Evolutionary conservation across 495 filamentous ascomycete genomes (phyloP).

Genomic region (Penicillium canescens): DNA sequence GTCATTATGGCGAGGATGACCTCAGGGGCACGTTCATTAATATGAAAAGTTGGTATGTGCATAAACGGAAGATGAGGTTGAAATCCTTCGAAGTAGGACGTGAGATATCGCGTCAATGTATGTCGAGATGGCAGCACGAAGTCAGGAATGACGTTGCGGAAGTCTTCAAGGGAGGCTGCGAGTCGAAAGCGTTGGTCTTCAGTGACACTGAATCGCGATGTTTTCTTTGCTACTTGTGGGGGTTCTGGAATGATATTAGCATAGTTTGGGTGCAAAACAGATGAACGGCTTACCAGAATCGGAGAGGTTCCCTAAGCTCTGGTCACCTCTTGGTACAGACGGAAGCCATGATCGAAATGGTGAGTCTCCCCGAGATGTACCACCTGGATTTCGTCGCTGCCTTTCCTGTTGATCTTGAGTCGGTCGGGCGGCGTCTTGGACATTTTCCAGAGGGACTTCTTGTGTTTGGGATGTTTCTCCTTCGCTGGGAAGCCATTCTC

Average conservation of each 20-base stretch:
- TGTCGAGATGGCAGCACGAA: conserved; percentile 41
- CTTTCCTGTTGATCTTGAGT: conserved; percentile 23
- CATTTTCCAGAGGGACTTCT: conserved; percentile 23
- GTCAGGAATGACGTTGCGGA: conserved; percentile 39
- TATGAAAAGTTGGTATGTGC: conserved; percentile 36
- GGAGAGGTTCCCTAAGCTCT: conserved; percentile 35
- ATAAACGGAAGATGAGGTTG: conserved; percentile 40
- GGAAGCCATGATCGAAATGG: conserved; percentile 44
- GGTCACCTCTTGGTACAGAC: conserved; percentile 38
- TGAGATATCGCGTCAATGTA: conserved; percentile 38
- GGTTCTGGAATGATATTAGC: conserved; percentile 24
- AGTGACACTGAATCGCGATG: conserved; percentile 32
- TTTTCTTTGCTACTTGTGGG: conserved; percentile 25
- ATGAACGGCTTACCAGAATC: conserved; percentile 29
- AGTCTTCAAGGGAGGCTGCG: conserved; percentile 36
- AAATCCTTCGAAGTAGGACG: conserved; percentile 40
- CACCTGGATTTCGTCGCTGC: conserved; percentile 19
- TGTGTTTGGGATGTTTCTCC: conserved; percentile 31
- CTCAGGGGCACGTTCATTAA: conserved; percentile 35
- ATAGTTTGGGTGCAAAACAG: not conserved
- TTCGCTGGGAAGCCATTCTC: conserved; percentile 39
- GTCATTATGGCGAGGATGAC: conserved; percentile 35
- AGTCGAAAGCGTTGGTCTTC: conserved; percentile 40
- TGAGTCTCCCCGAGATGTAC: conserved; percentile 37
- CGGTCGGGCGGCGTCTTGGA: conserved; percentile 15